Percentiles rank a stretch among this genome's conserved stretches.
Evolutionary conservation across 805 yeast species (phyloP).

Genomic region (Torulaspora delbrueckii): DNA sequence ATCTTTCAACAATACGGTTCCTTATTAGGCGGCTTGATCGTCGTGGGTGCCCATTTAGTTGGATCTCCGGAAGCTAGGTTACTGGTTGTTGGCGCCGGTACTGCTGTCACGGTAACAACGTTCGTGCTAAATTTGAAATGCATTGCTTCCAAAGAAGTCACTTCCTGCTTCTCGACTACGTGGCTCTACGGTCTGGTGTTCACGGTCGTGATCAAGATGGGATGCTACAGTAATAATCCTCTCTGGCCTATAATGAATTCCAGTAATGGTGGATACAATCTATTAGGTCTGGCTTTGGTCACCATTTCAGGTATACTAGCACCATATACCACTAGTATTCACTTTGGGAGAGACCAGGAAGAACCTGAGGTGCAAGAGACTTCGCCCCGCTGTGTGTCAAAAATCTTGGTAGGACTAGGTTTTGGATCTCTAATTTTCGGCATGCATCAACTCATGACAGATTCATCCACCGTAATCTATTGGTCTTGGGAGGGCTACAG

Average conservation of each 20-base stretch:
- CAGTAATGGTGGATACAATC: constrained; percentile 82
- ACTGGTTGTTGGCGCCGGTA: constrained; percentile 59
- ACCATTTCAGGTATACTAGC: constrained; percentile 60
- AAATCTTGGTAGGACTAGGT: constrained; percentile 45
- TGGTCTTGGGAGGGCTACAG: constrained; percentile 99
- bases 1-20: constrained; percentile 30
- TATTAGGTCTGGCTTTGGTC: constrained; percentile 45
- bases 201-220: constrained; percentile 70
- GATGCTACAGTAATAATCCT: constrained; percentile 83
- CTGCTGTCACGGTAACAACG: constrained; percentile 56
- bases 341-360: constrained; percentile 16
- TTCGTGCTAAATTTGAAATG: constrained; percentile 50
- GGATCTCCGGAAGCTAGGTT: constrained; percentile 68
- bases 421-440: constrained; percentile 73
- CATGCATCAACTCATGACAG: constrained; percentile 69
- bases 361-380: constrained; percentile 1
- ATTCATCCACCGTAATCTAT: constrained; percentile 77
- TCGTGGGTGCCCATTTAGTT: constrained; percentile 70
- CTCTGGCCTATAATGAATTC: constrained; percentile 92
- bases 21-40: constrained; percentile 51
- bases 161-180: constrained; percentile 20
- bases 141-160: constrained; percentile 31
- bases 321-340: constrained; percentile 34
- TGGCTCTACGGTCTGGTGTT: constrained; percentile 59
- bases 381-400: constrained; percentile 12